Evolutionary conservation across 129 eudicot genomes (phyloP), one percentile per base, ranked within the genome.

Genomic region (Dittrichia graveolens): DNA sequence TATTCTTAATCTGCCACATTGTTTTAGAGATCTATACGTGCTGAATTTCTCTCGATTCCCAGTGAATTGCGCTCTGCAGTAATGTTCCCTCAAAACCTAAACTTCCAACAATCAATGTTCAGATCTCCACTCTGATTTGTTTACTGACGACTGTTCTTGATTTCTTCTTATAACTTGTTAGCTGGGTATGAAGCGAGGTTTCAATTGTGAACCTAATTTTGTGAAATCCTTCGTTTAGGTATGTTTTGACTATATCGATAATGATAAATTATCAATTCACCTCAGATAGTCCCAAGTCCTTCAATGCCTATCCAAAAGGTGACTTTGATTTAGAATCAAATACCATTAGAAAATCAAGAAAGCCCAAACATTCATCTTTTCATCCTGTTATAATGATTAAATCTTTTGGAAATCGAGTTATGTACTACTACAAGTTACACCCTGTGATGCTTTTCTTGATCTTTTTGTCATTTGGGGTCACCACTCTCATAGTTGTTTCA

Each of bases 321-420:
- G 97, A 90, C 38, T 84, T 90, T 79, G 99, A 95, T 84, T 71
- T 95, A 46, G 99, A 95, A 68, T 90, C 97, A 8, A 88, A 86
- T 49, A 76, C 85, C 40, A 13, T 80, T 18, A 81, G 83, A 72
- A 90, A 79, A 80, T 71, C 88, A 13, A 75, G 96, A 72, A 95
- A 83, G 65, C 65, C 76, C 5, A 90, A 85, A 61, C 83, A 38
- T 40, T 71, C 81, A 6, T 14, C 71, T 1, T 53, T 76, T 57
- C 77, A 81, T 59, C 89, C 89, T 31, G 48, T 86, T 60, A 84
- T 75, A 68, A 83, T 88, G 91, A 11, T 95, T 2, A 90, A 86
- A 69, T 80, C 86, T 0, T 15, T 88, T 11, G 86, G 88, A 16
- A 90, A 79, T 57, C 79, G 81, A 62, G 61, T 95, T 18, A 77